Evolutionary conservation across 257 asterid species (phyloP), one percentile per base, ranked within the genome.

Genomic region (Linderniella brevidens): DNA sequence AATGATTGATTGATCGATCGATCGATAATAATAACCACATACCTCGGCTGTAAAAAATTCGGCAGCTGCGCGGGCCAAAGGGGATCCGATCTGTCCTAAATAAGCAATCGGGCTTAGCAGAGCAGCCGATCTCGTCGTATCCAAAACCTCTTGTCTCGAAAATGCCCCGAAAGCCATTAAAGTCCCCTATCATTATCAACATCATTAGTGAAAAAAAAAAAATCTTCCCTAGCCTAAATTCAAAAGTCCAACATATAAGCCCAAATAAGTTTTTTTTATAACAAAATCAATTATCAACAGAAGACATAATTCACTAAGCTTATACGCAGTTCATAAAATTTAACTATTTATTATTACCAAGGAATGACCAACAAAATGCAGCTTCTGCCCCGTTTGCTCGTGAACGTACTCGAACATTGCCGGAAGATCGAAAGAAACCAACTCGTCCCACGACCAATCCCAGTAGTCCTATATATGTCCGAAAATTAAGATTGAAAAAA

Each of bases 371-470:
- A 71, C 71, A 37, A 59, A 71, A 63, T 71, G 74, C 47, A 67
- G 58, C 37, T 63, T 67, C 56, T 67, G 71, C 13, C 74, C 68
- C 1, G 68, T 63, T 52, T 71, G 63, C 7, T 15, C 55, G 32
- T 59, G 14, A 40, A 71, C 58, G 37, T 55, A 63, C 13, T 53
- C 53, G 44, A 71, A 49, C 0, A 56, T 29, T 4, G 71, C 66
- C 3, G 78, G 78, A 19, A 71, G 63, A 43, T 71, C 78, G 15
- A 63, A 50, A 9, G 58, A 55, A 1, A n/a, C 68, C 13, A 71
- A 55, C 58, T 71, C 74, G 50, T 71, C 71, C 78, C 78, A 71
- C 3, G 71, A 52, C 78, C 78, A 71, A 35, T 62, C 49, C 78
- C 78, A 67, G 29, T 37, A 67, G n/a, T 17, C 64, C 77, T 70